A percentile compares a stretch with the other conserved stretches of the same genome.
Evolutionary conservation across 345 rosid genomes (phyloP).

Genomic region (Orychophragmus violaceus): DNA sequence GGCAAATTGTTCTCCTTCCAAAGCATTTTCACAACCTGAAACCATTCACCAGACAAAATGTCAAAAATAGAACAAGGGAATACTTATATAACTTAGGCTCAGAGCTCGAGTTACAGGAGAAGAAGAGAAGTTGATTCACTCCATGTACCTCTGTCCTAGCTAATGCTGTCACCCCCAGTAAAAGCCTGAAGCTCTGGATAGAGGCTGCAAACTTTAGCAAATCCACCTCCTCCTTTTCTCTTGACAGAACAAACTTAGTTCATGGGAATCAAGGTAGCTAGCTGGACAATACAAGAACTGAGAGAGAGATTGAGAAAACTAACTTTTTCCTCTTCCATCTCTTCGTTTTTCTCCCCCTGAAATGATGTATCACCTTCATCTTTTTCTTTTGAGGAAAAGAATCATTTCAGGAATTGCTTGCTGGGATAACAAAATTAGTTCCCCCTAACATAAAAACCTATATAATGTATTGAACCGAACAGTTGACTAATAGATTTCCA

Average conservation of each 20-base stretch:
- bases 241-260: constrained; percentile 26
- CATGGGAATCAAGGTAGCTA: background rate
- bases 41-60: constrained; percentile 8
- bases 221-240: constrained; percentile 72
- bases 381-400: background rate
- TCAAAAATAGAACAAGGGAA: background rate
- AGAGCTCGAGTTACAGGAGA: background rate
- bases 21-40: constrained; percentile 49
- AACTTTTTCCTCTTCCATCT: constrained; percentile 37
- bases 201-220: constrained; percentile 67
- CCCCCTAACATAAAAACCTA: background rate
- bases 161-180: constrained; percentile 53
- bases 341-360: constrained; percentile 25
- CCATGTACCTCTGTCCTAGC: constrained; percentile 76
- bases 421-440: too few relatives aligned
- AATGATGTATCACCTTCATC: constrained; percentile 14
- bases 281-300: background rate
- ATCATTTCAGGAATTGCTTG: too few relatives aligned
- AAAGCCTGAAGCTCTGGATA: constrained; percentile 69
- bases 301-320: constrained; percentile 17
- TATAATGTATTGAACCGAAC: background rate
- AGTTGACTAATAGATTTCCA: background rate
- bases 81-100: background rate
- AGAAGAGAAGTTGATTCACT: background rate
- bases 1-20: constrained; percentile 58